Evolutionary conservation across 1,284 basidiomycete genomes (phyloP).

Genomic region (Mrakiaceae sp.): DNA sequence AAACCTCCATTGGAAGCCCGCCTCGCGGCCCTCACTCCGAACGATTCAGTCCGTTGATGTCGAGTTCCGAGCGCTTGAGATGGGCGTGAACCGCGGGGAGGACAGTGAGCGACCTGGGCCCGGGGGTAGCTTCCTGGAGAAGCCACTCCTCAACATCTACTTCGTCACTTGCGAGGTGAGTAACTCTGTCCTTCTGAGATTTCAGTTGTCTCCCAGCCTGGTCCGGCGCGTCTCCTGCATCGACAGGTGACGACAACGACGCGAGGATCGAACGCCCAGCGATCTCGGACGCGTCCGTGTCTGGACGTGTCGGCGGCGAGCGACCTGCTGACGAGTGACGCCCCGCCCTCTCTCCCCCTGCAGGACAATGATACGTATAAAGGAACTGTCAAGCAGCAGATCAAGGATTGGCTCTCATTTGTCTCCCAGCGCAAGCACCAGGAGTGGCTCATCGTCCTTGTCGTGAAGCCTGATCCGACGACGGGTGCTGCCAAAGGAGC

Average conservation of each 20-base stretch:
- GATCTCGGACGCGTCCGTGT: not conserved
- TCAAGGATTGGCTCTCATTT: constrained; percentile 76
- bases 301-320: not conserved
- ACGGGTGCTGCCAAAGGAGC: constrained; percentile 18
- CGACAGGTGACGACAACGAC: no score
- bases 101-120: constrained; percentile 34
- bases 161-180: constrained; percentile 76
- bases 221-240: no score
- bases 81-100: constrained; percentile 43
- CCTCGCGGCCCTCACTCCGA: constrained; percentile 53
- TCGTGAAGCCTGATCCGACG: constrained; percentile 40
- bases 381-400: constrained; percentile 61
- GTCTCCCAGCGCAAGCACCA: constrained; percentile 62
- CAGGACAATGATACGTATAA: constrained; percentile 81
- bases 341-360: not conserved
- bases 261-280: no score
- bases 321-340: not conserved
- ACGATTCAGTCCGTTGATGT: constrained; percentile 81
- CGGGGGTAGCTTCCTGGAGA: constrained; percentile 63
- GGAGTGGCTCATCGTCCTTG: constrained; percentile 80
- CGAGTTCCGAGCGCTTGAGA: constrained; percentile 59
- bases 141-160: constrained; percentile 72
- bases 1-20: constrained; percentile 81
- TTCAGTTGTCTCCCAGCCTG: no score
- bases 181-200: not conserved